Base-by-base conservation (phyloP, 1,284 basidiomycete genomes). In the Ustilago bromivora region DNA sequence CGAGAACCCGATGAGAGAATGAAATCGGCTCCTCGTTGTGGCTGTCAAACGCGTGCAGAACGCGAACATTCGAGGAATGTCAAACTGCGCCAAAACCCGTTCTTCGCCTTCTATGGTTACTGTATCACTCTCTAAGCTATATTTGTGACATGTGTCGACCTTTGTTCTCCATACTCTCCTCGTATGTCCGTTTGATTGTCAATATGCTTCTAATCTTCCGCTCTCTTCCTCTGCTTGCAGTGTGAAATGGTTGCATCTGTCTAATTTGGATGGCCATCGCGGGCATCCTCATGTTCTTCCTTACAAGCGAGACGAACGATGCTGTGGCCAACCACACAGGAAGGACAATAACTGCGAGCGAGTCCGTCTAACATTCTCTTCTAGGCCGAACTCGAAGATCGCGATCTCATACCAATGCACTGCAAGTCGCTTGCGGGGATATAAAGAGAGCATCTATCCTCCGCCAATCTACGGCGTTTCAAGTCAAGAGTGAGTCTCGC, bases 61-160 rank as follows among this genome's bases (percentile, higher is more conserved):
- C 51, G 51, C 46, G 61, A 72, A 72, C 23, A 41, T 72, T 67
- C 65, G 70, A 72, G 70, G 70, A 72, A 72, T 72, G 70, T 72
- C 70, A 67, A 51, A 15, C 53, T 64, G 38, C 36, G 70, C 69
- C 41, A 23, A 43, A 35, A 47, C 32, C 15, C 13, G 4, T 15
- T n/a, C 34, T 17, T 38, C 6, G 38, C 23, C 19, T 34, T 23
- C 47, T 40, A 46, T 43, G 23, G 40, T 17, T 11, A 38, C 8
- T n/a, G 36, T 43, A 15, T 3, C 15, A 13, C 40, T 15, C 40
- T 41, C 2, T 13, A 1, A 41, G 13, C 23, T 12, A 58, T 12
- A 13, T 10, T 47, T 58, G 31, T 72, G 70, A 72, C 70, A 66
- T 67, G 61, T 28, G 57, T 36, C 69, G 31, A 54, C 38, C 59